A percentile compares a stretch with the other conserved stretches of the same genome.
These are phyloP conservation scores for Hypholoma fasciculare DNA, from an alignment of 768 basidiomycete genomes.

Conservation along the genomic window DNA sequence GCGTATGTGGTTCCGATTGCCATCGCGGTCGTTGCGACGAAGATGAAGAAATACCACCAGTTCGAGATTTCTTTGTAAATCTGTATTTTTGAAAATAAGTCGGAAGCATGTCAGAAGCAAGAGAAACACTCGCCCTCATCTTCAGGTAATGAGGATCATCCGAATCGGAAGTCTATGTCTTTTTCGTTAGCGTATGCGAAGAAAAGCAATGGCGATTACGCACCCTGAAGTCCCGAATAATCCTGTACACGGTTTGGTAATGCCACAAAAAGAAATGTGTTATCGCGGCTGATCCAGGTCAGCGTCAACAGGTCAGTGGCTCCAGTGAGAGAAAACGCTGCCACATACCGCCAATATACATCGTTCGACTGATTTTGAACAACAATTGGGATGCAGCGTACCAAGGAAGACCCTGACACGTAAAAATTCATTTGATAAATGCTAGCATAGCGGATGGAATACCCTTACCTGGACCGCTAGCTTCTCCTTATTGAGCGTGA, in stretches of 20 bases:
- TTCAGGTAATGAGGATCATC: slow-evolving; percentile 55
- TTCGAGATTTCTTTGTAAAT: slow-evolving; percentile 39
- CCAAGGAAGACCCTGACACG: slow-evolving; percentile 47
- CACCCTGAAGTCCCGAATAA: slow-evolving; percentile 40
- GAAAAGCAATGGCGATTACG: slow-evolving; percentile 5
- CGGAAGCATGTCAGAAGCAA: too few relatives aligned
- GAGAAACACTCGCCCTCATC: slow-evolving; percentile 41
- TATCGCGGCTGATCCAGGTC: slow-evolving; percentile 32
- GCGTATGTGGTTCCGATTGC: slow-evolving; percentile 57
- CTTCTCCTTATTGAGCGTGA: slow-evolving; percentile 45
- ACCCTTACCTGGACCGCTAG: slow-evolving; percentile 33
- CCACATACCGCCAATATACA: slow-evolving; percentile 34
- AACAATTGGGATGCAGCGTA: slow-evolving; percentile 47
- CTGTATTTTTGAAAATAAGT: too few relatives aligned
- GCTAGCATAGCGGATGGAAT: not conserved
- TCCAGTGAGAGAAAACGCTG: not conserved
- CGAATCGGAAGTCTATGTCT: slow-evolving; percentile 15
- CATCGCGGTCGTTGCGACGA: slow-evolving; percentile 45
- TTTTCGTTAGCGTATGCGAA: not conserved
- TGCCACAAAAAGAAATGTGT: slow-evolving; percentile 57
- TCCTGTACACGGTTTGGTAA: slow-evolving; percentile 41
- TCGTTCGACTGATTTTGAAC: slow-evolving; percentile 34
- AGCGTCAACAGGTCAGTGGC: not conserved
- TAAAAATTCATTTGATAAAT: too few relatives aligned
- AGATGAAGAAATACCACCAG: slow-evolving; percentile 51